Evolutionary conservation across 2,329 filamentous ascomycete species (phyloP), one percentile per base, ranked within the genome.

Genomic region (Talaromyces sp.): DNA sequence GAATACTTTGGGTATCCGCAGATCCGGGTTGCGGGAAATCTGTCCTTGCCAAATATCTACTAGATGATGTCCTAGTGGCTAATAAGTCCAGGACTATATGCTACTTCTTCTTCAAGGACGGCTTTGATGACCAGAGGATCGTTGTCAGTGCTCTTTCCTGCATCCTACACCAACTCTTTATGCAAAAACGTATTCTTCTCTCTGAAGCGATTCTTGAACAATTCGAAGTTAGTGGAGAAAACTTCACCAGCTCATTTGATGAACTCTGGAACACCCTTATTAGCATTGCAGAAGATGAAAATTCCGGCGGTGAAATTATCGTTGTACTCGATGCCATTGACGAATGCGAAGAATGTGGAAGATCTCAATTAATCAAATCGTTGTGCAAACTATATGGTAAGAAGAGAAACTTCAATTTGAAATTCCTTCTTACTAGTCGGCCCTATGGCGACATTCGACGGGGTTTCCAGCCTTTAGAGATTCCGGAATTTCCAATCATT

Each of bases 41-140:
- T 0, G 78, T 79, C 9, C 63, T 80, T 1, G 68, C 72, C 9
- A 76, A 64, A 61, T 68, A 72, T 47, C 61, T 80, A 1, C 65
- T 75, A 0, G 75, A 79, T 31, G 23, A 23, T 23, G 23, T 14
- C 62, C 0, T 60, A 70, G 0, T 61, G 0, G 64, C 36, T 0
- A 65, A 42, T 0, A 16, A 44, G 1, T 56, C 54, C 0, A 69
- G 66, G 23, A 74, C 67, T 0, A 16, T 23, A n/a, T 78, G 75
- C 56, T 80, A 79, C 57, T 81, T 79, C 68, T 81, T 81, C 65
- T 81, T 80, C 70, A 79, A 79, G 44, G 77, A 79, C 23, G 69
- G 69, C 47, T 73, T 72, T 40, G 68, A 72, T 5, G 71, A 76
- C 30, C 75, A 78, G 44, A 73, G 61, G 18, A 69, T 36, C 8